Conservation (phyloP, 768 basidiomycete species). For the Floccularia luteovirens region DNA sequence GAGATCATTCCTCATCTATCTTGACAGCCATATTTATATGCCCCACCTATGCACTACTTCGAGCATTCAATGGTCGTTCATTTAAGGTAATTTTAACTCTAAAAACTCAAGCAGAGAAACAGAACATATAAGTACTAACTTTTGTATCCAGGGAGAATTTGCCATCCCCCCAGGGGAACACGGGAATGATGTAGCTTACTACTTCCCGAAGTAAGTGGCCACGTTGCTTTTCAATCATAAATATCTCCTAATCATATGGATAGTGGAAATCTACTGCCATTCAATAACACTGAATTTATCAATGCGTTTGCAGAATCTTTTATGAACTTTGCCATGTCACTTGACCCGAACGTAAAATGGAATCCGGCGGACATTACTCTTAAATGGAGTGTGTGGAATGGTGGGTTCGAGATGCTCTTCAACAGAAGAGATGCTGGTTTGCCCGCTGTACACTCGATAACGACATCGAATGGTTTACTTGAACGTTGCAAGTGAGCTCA, state of each 20-base stretch:
- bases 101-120: too few species aligned
- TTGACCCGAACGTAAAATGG: slow-evolving; percentile 21
- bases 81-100: slow-evolving; percentile 20
- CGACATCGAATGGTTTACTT: slow-evolving; percentile 20
- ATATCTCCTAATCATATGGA: neutral
- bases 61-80: slow-evolving; percentile 17
- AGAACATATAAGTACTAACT: neutral
- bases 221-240: neutral
- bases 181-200: slow-evolving; percentile 26
- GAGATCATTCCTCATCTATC: neutral
- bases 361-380: slow-evolving; percentile 27
- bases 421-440: slow-evolving; percentile 23
- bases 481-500: slow-evolving; percentile 28
- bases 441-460: slow-evolving; percentile 20
- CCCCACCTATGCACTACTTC: slow-evolving; percentile 30
- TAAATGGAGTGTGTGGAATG: slow-evolving; percentile 20
- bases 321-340: slow-evolving; percentile 22
- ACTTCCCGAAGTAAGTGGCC: slow-evolving; percentile 33
- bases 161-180: slow-evolving; percentile 33
- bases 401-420: slow-evolving; percentile 36
- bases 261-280: slow-evolving; percentile 19
- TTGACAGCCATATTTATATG: slow-evolving; percentile 34
- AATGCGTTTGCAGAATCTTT: slow-evolving; percentile 29
- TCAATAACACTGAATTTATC: slow-evolving; percentile 24
- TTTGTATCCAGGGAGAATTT: slow-evolving; percentile 24